A percentile compares a stretch with the other conserved stretches of the same genome.
These are phyloP conservation scores for Arabidopsis arenosa DNA, from an alignment of 345 rosid species.

Conservation along the genomic window DNA sequence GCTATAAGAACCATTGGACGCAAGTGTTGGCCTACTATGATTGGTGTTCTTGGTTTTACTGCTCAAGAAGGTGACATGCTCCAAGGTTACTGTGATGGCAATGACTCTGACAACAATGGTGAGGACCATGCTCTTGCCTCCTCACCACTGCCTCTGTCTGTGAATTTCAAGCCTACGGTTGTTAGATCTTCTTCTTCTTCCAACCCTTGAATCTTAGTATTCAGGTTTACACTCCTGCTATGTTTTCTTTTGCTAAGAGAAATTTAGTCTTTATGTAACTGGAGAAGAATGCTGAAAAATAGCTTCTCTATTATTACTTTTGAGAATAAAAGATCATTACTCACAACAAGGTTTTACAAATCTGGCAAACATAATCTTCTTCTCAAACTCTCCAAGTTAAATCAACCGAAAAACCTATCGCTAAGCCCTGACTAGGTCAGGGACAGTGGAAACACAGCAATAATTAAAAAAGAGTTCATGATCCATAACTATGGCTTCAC, in stretches of 20 bases:
- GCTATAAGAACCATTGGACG: conserved; percentile 60
- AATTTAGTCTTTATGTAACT: conserved; percentile 24
- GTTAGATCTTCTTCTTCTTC: conserved; percentile 30
- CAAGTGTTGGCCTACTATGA: conserved; percentile 72
- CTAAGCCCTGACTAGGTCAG: conserved; percentile 22
- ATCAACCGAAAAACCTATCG: conserved; percentile 11
- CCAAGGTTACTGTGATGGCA: conserved; percentile 68
- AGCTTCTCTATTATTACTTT: conserved; percentile 23
- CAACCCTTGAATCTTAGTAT: conserved; percentile 20
- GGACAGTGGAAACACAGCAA: conserved; percentile 12
- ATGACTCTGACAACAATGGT: conserved; percentile 20
- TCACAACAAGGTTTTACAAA: not conserved
- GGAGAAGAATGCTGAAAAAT: conserved; percentile 7
- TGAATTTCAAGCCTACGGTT: conserved; percentile 25
- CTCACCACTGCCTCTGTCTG: conserved; percentile 35
- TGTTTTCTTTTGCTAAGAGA: conserved; percentile 3
- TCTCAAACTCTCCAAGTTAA: conserved; percentile 19
- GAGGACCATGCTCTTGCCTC: conserved; percentile 29
- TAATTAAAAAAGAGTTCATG: conserved; percentile 10
- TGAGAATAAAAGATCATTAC: conserved; percentile 23
- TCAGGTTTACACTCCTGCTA: not conserved
- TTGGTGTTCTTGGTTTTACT: conserved; percentile 65
- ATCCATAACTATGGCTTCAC: conserved; percentile 60
- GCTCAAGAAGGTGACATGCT: conserved; percentile 68
- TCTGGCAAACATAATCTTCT: not conserved